A percentile compares a stretch with the other conserved stretches of the same genome.
phyloP scores from a whole-genome alignment of 2,329 filamentous ascomycete species.

The Pyrenochaeta sp. region DNA sequence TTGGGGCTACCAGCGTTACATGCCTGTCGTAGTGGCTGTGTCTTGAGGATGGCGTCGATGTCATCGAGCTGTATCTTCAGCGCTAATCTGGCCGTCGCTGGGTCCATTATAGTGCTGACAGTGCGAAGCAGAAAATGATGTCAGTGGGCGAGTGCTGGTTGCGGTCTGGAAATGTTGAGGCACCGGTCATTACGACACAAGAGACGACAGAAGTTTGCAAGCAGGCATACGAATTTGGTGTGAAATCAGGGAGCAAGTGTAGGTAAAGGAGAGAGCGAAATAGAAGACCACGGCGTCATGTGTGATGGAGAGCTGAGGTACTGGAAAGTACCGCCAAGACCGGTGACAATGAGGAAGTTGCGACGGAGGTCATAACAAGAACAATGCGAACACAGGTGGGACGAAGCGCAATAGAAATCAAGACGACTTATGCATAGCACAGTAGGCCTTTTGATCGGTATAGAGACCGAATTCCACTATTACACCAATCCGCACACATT shows the following conservation, averaged over 20 bases:
- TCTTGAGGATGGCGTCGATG: constrained; percentile 13
- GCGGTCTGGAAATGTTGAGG: too few relatives aligned
- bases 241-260: too few relatives aligned
- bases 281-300: not conserved
- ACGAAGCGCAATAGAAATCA: not conserved
- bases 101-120: constrained; percentile 12
- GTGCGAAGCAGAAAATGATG: not conserved
- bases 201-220: too few relatives aligned
- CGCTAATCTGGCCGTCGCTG: constrained; percentile 8
- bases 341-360: not conserved
- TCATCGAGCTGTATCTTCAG: constrained; percentile 22
- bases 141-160: too few relatives aligned
- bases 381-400: not conserved
- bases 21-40: not conserved
- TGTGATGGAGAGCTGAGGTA: not conserved
- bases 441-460: not conserved
- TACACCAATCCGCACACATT: constrained; percentile 19
- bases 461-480: constrained; percentile 8
- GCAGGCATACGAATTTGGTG: too few relatives aligned
- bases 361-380: not conserved
- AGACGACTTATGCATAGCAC: not conserved
- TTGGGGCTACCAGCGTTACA: not conserved
- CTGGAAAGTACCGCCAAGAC: not conserved
- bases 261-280: not conserved
- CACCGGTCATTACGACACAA: too few relatives aligned